These are phyloP conservation scores for Alternaria brassicicola DNA, from an alignment of 2,329 filamentous ascomycete species.

Conservation along the genomic window DNA sequence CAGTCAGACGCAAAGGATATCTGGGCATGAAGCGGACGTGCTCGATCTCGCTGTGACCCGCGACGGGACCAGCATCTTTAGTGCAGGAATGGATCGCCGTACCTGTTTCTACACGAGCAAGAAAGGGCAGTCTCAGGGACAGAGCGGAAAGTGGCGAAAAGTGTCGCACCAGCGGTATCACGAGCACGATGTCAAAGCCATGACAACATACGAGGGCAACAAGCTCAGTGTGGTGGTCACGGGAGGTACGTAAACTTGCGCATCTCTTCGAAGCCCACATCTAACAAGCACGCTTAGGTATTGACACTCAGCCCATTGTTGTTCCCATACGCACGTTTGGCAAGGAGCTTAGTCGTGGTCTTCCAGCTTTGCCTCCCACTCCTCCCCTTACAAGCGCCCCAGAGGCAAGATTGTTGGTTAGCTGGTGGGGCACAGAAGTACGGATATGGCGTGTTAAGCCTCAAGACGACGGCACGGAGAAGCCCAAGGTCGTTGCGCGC, in stretches of 20 bases:
- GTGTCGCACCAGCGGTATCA: slow-evolving; percentile 87
- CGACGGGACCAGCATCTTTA: slow-evolving; percentile 82
- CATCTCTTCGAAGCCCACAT: neutral
- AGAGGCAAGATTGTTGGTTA: slow-evolving; percentile 75
- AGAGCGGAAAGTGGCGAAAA: slow-evolving; percentile 73
- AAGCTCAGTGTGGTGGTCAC: slow-evolving; percentile 87
- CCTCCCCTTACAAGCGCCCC: slow-evolving; percentile 75
- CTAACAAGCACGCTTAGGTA: slow-evolving; percentile 59
- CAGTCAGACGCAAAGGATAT: slow-evolving; percentile 82
- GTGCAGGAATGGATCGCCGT: slow-evolving; percentile 87
- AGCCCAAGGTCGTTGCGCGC: slow-evolving; percentile 50
- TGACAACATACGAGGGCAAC: slow-evolving; percentile 86
- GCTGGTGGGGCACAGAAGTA: slow-evolving; percentile 91
- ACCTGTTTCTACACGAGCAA: slow-evolving; percentile 76
- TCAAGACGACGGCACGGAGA: slow-evolving; percentile 55
- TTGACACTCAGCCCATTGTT: slow-evolving; percentile 83
- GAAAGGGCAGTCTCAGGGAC: slow-evolving; percentile 35
- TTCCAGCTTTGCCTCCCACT: slow-evolving; percentile 83
- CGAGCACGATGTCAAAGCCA: slow-evolving; percentile 91
- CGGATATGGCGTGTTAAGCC: slow-evolving; percentile 74
- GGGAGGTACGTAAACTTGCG: slow-evolving; percentile 68
- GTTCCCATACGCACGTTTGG: slow-evolving; percentile 78
- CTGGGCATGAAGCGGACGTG: slow-evolving; percentile 87
- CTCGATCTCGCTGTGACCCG: slow-evolving; percentile 82
- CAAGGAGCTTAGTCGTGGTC: slow-evolving; percentile 78